Base-by-base conservation (phyloP, 2,329 filamentous ascomycete species). In the Fusarium sp. region DNA sequence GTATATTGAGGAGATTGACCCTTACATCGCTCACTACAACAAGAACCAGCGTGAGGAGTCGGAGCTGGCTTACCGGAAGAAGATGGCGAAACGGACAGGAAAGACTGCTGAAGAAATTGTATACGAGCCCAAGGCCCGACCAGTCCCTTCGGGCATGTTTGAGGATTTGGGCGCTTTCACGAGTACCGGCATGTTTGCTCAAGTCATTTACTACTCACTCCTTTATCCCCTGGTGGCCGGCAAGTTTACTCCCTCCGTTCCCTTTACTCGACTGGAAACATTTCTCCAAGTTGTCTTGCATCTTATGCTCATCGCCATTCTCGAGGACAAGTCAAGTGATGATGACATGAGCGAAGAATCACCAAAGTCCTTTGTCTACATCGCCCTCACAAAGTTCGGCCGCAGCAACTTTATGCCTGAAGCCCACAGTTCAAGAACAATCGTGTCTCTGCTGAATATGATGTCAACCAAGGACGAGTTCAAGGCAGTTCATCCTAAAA, bases 11-110 rank as follows among this genome's bases (percentile, higher is more conserved):
- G 89, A 97, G 51, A 90, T 99, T 56, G 97, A 99, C 79, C 96
- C 97, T 2, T 99, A 98, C 80, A 96, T 95, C 78, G 93, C 95
- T 11, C 94, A 98, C 79, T 99, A 97, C 81, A 97, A 91, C 78
- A 97, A 97, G 79, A 99, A 99, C 77, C 95, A 98, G 80, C 90
- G 96, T 56, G 96, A 99, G 79, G 96, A 99, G 80, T 94, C 95
- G 0, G 96, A 99, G 81, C 91, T 89, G 74, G 92, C 94, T 7
- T 98, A 96, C 83, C 94, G 92, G 76, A 92, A 92, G 77, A 92
- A 93, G 85, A 91, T 96, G 85, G 93, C 94, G 16, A 94, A 94
- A 83, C 94, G 93, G 82, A 94, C 92, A 1, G 94, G 95, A 23
- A 94, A 95, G 79, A 86, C 91, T 46, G 84, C 89, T 3, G 90